A percentile compares a stretch with the other conserved stretches of the same genome.
These are phyloP conservation scores for Alternaria triticina DNA, from an alignment of 2,329 filamentous ascomycete species.

Conservation along the genomic window DNA sequence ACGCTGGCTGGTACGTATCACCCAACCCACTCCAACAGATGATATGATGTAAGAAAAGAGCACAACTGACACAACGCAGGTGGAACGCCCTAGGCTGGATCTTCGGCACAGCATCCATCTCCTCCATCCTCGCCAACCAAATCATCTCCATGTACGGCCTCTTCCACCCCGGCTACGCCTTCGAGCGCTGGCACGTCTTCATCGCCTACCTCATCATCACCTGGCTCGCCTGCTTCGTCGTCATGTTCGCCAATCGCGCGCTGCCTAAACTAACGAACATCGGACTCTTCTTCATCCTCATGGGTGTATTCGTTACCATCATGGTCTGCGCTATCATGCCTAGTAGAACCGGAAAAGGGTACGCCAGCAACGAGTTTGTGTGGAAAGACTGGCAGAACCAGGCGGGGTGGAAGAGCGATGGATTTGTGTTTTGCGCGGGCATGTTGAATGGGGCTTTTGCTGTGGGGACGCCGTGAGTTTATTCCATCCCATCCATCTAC, in stretches of 20 bases:
- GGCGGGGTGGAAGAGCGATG: conserved; percentile 57
- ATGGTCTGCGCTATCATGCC: conserved; percentile 65
- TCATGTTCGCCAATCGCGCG: conserved; percentile 62
- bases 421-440: conserved; percentile 69
- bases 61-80: conserved; percentile 28
- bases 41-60: background rate
- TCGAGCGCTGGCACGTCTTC: conserved; percentile 60
- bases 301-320: conserved; percentile 62
- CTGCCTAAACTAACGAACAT: conserved; percentile 62
- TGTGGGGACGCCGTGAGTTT: conserved; percentile 63
- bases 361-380: conserved; percentile 52
- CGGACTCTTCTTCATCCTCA: conserved; percentile 61
- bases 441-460: conserved; percentile 74
- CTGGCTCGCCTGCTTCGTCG: conserved; percentile 54
- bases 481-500: background rate
- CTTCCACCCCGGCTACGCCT: conserved; percentile 54
- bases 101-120: conserved; percentile 53
- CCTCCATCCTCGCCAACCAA: conserved; percentile 54
- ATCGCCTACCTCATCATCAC: conserved; percentile 56
- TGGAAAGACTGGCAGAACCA: conserved; percentile 56
- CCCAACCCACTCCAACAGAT: background rate
- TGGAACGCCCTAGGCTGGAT: conserved; percentile 61
- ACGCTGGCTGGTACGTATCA: conserved; percentile 53
- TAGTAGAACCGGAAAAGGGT: conserved; percentile 49
- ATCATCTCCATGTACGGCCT: conserved; percentile 58